A percentile compares a stretch with the other conserved stretches of the same genome.
phyloP scores from a whole-genome alignment of 83 land plant species.

The Larix sibirica region DNA sequence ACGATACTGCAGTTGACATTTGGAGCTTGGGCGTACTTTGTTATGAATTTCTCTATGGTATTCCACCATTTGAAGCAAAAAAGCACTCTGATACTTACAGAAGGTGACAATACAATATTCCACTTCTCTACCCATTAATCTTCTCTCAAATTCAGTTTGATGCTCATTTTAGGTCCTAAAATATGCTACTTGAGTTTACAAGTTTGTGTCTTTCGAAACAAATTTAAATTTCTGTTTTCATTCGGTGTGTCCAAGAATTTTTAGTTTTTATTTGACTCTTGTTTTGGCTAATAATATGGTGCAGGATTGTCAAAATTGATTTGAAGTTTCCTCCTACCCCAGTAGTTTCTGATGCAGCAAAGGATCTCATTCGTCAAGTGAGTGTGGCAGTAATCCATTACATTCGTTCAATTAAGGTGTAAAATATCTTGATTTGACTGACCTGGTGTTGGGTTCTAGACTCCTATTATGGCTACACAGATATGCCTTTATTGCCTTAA shows the following conservation, averaged over 20 bases:
- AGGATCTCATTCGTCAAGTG: conserved; percentile 93
- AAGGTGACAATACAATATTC: background rate
- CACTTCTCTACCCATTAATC: background rate
- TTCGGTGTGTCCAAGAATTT: background rate
- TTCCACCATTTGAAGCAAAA: conserved; percentile 89
- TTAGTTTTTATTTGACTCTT: background rate
- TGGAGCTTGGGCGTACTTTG: conserved; percentile 94
- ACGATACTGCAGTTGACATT: conserved; percentile 83
- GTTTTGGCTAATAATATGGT: conserved; percentile 1
- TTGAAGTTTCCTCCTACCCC: conserved; percentile 88
- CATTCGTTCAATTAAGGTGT: background rate
- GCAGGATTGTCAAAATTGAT: conserved; percentile 89
- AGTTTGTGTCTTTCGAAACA: background rate
- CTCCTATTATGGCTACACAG: background rate
- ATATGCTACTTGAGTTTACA: background rate
- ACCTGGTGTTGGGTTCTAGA: background rate
- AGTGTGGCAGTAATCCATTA: background rate
- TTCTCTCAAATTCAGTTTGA: background rate
- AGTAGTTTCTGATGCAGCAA: conserved; percentile 75
- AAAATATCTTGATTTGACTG: background rate
- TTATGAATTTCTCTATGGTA: conserved; percentile 89
- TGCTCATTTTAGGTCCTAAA: background rate
- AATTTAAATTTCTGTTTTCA: background rate
- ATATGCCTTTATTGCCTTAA: background rate
- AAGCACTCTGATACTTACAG: conserved; percentile 68